Base-by-base conservation (phyloP, 1,284 basidiomycete species). In the Ceratobasidium theobromae region DNA sequence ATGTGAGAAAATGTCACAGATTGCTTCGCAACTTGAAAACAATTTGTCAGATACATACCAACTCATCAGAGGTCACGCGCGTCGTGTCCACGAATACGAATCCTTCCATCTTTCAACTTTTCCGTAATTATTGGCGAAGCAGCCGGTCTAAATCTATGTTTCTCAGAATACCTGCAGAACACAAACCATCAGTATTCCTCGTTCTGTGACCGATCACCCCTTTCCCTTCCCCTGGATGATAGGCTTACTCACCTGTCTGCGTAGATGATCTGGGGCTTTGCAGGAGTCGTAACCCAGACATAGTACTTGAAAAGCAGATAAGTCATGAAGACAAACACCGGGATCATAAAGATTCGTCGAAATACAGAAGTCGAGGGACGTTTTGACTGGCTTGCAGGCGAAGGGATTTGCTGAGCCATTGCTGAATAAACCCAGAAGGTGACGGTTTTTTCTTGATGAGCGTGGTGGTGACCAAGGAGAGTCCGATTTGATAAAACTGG, bases 121-220 rank as follows among this genome's bases (percentile, higher is more conserved):
- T 87, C 85, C 0, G 85, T 86, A 67, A 88, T 78, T 51, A 87
- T 76, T n/a, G 86, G 86, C 68, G 82, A 85, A 11, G 86, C 86
- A 18, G 86, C 86, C 1, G 86, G 86, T 66, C 86, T 77, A 72
- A 79, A 87, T 73, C 84, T 86, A 74, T 79, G 79, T 51, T 86
- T 82, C 67, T 84, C 81, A 27, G 86, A 87, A 72, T 87, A 88
- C 69, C 86, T 87, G 67, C 27, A 48, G 25, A 25, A 32, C 48
- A 58, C 9, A n/a, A n/a, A n/a, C 45, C 9, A 41, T 45, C 32
- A 27, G 23, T 41, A 16, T n/a, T 33, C 27, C 16, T 25, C 27
- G 3, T 12, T 35, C 43, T 25, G 12, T 38, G 4, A 45, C 4
- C 45, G 43, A 8, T 8, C 35, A 8, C 8, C 8, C 8, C 8